Evolutionary conservation across 495 filamentous ascomycete genomes (phyloP).

Genomic region (Tirmania nivea): DNA sequence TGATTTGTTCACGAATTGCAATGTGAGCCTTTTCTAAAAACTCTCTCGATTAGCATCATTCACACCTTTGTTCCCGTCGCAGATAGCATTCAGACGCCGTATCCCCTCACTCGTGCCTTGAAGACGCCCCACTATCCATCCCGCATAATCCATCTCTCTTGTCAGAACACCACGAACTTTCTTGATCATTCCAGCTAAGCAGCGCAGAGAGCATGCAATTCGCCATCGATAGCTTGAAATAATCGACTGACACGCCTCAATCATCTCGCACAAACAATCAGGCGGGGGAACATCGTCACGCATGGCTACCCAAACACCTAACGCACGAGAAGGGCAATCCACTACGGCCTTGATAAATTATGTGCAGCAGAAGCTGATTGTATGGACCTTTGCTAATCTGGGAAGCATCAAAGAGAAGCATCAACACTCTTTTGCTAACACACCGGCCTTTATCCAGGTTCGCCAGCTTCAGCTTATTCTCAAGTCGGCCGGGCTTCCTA

Average conservation of each 20-base stretch:
- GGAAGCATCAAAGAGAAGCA: not conserved
- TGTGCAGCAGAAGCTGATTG: not conserved
- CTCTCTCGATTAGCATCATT: too few relatives aligned
- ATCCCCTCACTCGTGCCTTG: too few relatives aligned
- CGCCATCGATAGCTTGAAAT: not conserved
- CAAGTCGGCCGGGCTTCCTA: constrained; percentile 40
- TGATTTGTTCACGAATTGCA: too few relatives aligned
- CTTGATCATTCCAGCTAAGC: too few relatives aligned
- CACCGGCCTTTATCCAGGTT: not conserved
- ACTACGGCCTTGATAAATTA: constrained; percentile 1
- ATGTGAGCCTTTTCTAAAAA: too few relatives aligned
- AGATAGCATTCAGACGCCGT: too few relatives aligned
- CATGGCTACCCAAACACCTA: not conserved
- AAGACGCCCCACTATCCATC: too few relatives aligned
- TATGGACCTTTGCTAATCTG: constrained; percentile 1
- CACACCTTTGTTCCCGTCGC: too few relatives aligned
- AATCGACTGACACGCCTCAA: not conserved
- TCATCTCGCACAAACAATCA: not conserved
- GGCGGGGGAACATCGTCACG: too few relatives aligned
- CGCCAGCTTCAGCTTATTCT: constrained; percentile 50
- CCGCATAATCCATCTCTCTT: too few relatives aligned
- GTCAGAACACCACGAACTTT: too few relatives aligned
- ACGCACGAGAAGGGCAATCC: not conserved
- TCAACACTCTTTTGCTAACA: not conserved
- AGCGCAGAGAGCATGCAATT: not conserved